Conservation (phyloP, 106 monocot genomes). For the Allium fistulosum region DNA sequence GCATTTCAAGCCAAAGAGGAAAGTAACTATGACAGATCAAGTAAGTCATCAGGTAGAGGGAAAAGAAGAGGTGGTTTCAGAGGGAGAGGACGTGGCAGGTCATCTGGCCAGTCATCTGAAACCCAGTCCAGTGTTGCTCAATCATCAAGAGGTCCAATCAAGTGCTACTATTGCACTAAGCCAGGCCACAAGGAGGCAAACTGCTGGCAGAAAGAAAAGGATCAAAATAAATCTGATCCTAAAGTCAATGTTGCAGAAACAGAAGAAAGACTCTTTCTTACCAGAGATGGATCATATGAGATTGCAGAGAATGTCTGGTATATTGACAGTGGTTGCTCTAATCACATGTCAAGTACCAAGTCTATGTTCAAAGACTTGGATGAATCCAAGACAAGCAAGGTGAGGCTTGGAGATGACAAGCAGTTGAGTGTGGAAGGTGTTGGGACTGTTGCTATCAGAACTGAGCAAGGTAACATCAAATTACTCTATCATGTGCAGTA, state of each 20-base stretch:
- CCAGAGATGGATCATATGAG: neutral
- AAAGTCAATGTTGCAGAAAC: neutral
- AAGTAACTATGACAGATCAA: neutral
- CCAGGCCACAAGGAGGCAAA: slow-evolving; percentile 4
- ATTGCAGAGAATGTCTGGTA: neutral
- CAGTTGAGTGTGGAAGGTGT: neutral
- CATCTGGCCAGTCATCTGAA: neutral
- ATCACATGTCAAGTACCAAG: too few species aligned
- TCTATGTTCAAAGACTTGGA: too few species aligned
- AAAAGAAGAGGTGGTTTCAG: neutral
- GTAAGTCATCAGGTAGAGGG: neutral
- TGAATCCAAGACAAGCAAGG: too few species aligned
- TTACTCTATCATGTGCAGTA: neutral
- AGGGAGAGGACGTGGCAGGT: neutral
- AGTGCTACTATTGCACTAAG: slow-evolving; percentile 5
- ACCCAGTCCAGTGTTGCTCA: neutral
- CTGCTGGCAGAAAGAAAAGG: slow-evolving; percentile 3
- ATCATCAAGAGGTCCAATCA: slow-evolving; percentile 4
- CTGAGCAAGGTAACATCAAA: slow-evolving; percentile 2
- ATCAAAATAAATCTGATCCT: neutral
- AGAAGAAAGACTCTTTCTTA: slow-evolving; percentile 2
- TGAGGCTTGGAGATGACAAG: too few species aligned
- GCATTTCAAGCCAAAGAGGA: neutral
- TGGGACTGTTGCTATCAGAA: neutral
- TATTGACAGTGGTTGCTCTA: too few species aligned